Evolutionary conservation across 2,329 filamentous ascomycete genomes (phyloP), one percentile per base, ranked within the genome.

Genomic region (Sphaerulina vaccinii): DNA sequence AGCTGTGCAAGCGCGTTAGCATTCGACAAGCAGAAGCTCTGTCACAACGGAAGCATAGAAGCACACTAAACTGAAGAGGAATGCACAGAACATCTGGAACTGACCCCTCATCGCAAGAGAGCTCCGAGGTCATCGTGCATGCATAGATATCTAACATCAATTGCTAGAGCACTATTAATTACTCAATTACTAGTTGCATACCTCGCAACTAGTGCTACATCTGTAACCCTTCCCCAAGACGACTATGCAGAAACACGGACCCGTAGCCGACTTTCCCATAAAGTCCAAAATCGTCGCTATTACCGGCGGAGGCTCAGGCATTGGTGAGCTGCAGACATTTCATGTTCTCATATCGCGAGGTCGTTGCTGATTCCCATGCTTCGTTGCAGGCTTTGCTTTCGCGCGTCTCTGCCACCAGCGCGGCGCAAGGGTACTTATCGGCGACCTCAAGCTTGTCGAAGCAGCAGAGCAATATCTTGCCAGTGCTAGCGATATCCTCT

Each of bases 211-310:
- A 15, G n/a, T 37, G 13, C 11, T 37, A 37, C 18, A 6, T 5
- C 5, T 37, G 16, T 22, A 3, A 21, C n/a, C n/a, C 37, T 22
- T 39, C 9, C 19, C 18, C 10, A 41, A 16, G 8, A 8, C 22
- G 22, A 32, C 48, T 38, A 59, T 59, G 54, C 55, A 60, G 29
- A 27, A 45, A 24, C 54, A 62, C 50, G 57, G 59, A 16, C 55
- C 56, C 11, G 56, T 62, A 32, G 44, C 44, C n/a, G 36, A 60
- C 35, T 61, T 59, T 41, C 53, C 54, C 3, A 19, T 62, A 52
- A 48, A 56, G 22, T 42, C 42, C 41, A 61, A 61, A 37, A 60
- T 55, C 47, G 56, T 56, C 13, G 52, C 42, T 32, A 53, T 58
- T 16, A 58, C 52, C n/a, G 57, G 55, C 37, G 38, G 23, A 22